Base-by-base conservation (phyloP, 148 eudicot genomes). In the Rhododendron ferrugineum region DNA sequence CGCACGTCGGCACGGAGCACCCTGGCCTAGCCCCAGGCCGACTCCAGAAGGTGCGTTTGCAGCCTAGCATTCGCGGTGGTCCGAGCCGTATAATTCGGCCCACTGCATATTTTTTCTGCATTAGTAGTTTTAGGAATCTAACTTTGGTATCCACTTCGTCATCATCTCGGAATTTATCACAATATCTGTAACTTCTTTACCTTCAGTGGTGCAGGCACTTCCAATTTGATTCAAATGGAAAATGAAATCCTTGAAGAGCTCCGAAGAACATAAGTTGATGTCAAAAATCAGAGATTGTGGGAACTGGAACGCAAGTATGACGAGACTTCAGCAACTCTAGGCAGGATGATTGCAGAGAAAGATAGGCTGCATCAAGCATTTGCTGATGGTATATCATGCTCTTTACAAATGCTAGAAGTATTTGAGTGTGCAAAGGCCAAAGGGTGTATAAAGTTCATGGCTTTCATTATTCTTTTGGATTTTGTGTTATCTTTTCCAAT, bases 321-420 rank as follows among this genome's bases (percentile, higher is more conserved):
- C 5, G 88, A 86, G 20, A 81, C 85, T 80, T 80, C 90, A 10
- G 37, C 86, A 34, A 66, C 86, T 42, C 88, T 88, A 58, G 86
- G 79, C 40, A 84, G 84, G 60, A 80, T 88, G 85, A 84, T 86
- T 36, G 86, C 86, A 23, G 90, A 88, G 84, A 88, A 88, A 86
- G 88, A 88, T 81, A 82, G 86, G 83, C 80, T 88, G 18, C 84
- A 88, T 28, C 82, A 86, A 81, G n/a, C 90, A 22, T 88, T 79
- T 81, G 64, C 30, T 72, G 88, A 88, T 49, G 90, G 90, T 86
- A 81, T 22, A 30, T 2, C 46, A 32, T 3, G 58, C 49, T 42
- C 28, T 11, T 77, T 50, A 34, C 83, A 56, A 56, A 30, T 56
- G 68, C 66, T 34, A 18, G 13, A 81, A 54, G 83, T 52, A 54